Conservation (phyloP, 2,329 filamentous ascomycete species). For the Achaetomium macrosporum region DNA sequence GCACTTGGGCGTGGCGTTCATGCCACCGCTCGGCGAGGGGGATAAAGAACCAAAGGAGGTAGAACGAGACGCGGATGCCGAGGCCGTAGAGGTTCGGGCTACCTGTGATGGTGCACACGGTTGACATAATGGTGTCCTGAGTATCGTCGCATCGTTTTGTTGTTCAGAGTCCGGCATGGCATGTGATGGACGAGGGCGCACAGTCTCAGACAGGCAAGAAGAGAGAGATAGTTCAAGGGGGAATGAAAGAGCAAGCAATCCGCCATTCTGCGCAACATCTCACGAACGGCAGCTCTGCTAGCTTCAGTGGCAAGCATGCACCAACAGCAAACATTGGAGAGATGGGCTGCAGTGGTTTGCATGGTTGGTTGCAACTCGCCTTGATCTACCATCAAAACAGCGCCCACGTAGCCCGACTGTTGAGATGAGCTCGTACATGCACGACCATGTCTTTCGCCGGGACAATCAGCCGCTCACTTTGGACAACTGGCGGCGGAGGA, state of each 20-base stretch:
- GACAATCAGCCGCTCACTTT: background rate
- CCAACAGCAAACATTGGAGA: background rate
- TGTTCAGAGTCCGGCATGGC: background rate
- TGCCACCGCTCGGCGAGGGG: slow-evolving; percentile 9
- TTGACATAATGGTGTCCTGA: background rate
- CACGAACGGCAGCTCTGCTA: no score
- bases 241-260: no score
- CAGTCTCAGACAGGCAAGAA: no score
- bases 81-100: slow-evolving; percentile 20
- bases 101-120: slow-evolving; percentile 11
- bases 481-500: background rate
- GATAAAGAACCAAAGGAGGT: slow-evolving; percentile 20
- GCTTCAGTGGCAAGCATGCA: no score
- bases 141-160: background rate
- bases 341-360: background rate
- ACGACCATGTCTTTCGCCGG: background rate
- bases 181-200: no score
- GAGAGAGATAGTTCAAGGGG: no score
- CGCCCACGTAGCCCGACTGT: slow-evolving; percentile 4
- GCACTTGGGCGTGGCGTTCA: slow-evolving; percentile 10
- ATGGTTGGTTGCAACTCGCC: background rate
- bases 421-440: background rate
- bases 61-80: slow-evolving; percentile 23
- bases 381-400: background rate
- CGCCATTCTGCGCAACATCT: no score